Evolutionary conservation across 176 grass and related monocot genomes (phyloP), one percentile per base, ranked within the genome.

Genomic region (Triticum turgidum): DNA sequence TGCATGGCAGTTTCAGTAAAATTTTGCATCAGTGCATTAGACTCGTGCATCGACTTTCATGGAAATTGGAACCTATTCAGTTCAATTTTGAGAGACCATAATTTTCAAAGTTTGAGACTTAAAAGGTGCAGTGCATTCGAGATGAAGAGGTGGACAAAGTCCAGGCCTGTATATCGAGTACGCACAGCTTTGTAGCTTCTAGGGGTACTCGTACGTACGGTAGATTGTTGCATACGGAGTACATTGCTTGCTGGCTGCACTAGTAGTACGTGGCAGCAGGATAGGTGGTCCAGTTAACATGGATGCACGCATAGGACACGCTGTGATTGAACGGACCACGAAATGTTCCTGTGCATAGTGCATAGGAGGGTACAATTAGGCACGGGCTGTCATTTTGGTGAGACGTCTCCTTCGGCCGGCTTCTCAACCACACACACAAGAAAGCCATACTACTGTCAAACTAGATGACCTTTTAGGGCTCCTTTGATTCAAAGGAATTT

Each of bases 311-410:
- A 52, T 8, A 5, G 18, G 5, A 21, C 54, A 58, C 54, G 54
- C 54, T 21, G 54, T 21, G 21, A 42, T 69, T 54, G 44, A 29
- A 33, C 17, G 61, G 59, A 68, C 64, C 11, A 34, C 47, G 63
- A 61, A 61, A 77, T 44, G 44, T 77, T 35, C 62, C 37, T 49
- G 63, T 33, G 70, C 3, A 15, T 56, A 56, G 59, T 42, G 32
- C 52, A 33, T 45, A 45, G 42, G 44, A 11, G 12, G 44, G 11
- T 2, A 11, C 44, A 4, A 44, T 3, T 3, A 69, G 49, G 72
- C 72, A 83, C 72, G 73, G 80, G 86, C 18, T 34, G 61, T 88
- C 80, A 69, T 88, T 34, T 58, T 83, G 61, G 72, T 59, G 11
- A 33, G 18, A 30, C 61, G 20, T 13, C 25, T 21, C 61, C 32